phyloP scores from a whole-genome alignment of 1,284 basidiomycete genomes.

The Polyporus tsugae region DNA sequence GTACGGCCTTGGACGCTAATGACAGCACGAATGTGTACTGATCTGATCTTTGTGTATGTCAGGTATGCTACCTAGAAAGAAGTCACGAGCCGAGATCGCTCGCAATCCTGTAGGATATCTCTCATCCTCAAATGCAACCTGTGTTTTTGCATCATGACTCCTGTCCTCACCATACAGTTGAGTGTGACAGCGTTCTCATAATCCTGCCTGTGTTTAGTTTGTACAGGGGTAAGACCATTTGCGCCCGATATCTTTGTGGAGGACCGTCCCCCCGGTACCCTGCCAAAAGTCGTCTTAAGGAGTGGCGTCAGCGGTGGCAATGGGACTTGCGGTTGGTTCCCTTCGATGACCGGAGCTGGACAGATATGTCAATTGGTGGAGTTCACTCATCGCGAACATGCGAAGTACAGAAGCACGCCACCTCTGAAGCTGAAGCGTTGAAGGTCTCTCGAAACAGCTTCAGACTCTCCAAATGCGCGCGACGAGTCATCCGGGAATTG shows the following conservation, averaged over 20 bases:
- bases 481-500: neutral
- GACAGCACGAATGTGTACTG: neutral
- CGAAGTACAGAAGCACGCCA: neutral
- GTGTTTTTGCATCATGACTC: neutral
- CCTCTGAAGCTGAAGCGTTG: neutral
- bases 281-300: no score
- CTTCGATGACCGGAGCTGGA: neutral
- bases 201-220: neutral
- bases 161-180: no score
- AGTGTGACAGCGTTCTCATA: neutral
- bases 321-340: neutral
- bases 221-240: no score
- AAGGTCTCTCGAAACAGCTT: neutral
- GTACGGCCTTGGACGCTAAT: constrained; percentile 47
- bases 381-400: neutral
- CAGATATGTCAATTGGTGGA: neutral
- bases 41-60: neutral
- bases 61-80: constrained; percentile 9
- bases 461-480: neutral
- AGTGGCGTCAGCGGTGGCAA: neutral
- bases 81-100: neutral
- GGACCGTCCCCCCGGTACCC: no score
- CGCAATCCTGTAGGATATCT: neutral
- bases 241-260: no score
- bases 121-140: neutral